These are phyloP conservation scores for Diaporthe caulivora DNA, from an alignment of 2,329 filamentous ascomycete genomes.

Conservation along the genomic window DNA sequence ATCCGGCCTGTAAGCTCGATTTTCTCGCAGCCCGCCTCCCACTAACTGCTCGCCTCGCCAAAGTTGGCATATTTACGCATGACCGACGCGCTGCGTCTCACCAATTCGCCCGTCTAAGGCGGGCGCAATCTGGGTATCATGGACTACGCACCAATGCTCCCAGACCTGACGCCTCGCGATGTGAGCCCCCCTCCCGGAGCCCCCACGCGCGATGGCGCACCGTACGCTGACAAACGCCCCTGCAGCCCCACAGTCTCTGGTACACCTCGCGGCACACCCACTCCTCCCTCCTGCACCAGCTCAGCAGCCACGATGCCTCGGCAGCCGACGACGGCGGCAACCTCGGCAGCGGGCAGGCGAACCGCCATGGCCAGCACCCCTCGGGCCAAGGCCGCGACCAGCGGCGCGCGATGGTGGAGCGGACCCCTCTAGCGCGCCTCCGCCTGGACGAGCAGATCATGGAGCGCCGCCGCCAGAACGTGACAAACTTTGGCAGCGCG, in stretches of 20 bases:
- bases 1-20: not conserved
- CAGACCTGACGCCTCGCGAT: slow-evolving; percentile 77
- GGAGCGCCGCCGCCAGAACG: slow-evolving; percentile 81
- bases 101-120: slow-evolving; percentile 3
- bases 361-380: slow-evolving; percentile 42
- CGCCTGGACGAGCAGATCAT: slow-evolving; percentile 82
- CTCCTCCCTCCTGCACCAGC: slow-evolving; percentile 40
- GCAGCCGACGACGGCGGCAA: slow-evolving; percentile 43
- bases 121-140: slow-evolving; percentile 52
- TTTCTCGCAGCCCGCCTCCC: not conserved
- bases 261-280: slow-evolving; percentile 74
- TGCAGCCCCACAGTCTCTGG: slow-evolving; percentile 79
- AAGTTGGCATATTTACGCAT: not conserved
- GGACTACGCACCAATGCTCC: slow-evolving; percentile 73
- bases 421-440: slow-evolving; percentile 76
- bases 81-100: not conserved
- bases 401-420: slow-evolving; percentile 54
- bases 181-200: slow-evolving; percentile 58
- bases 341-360: slow-evolving; percentile 45
- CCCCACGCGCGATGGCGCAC: not conserved
- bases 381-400: slow-evolving; percentile 54
- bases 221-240: slow-evolving; percentile 40
- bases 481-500: slow-evolving; percentile 86
- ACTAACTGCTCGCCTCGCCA: not conserved
- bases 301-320: slow-evolving; percentile 33